Evolutionary conservation across 495 filamentous ascomycete species (phyloP).

Genomic region (Penicillium pulvis): DNA sequence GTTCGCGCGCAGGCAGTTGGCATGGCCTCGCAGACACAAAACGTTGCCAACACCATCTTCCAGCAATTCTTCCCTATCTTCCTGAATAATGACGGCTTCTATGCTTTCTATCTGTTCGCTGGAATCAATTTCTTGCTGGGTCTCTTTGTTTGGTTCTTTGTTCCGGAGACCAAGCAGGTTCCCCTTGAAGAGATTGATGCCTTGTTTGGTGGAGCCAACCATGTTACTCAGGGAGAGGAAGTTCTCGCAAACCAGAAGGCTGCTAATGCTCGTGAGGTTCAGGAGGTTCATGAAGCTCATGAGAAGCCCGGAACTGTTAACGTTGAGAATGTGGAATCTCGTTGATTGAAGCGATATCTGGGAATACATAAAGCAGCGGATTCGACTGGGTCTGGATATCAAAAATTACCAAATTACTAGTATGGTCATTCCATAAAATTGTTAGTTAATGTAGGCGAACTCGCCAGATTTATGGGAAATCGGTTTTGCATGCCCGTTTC

Average conservation of each 20-base stretch:
- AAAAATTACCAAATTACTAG: neutral
- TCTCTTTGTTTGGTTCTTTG: conserved; percentile 72
- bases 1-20: conserved; percentile 68
- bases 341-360: neutral
- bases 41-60: conserved; percentile 65
- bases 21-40: conserved; percentile 67
- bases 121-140: conserved; percentile 61
- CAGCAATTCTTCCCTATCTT: conserved; percentile 70
- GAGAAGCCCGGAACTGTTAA: conserved; percentile 32
- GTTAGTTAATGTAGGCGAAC: neutral
- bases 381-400: neutral
- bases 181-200: conserved; percentile 66
- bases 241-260: conserved; percentile 36
- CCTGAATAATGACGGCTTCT: conserved; percentile 57
- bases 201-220: conserved; percentile 60
- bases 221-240: conserved; percentile 54
- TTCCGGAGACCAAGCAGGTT: conserved; percentile 74
- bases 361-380: neutral
- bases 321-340: conserved; percentile 29
- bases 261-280: conserved; percentile 14
- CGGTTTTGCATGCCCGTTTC: too few relatives aligned
- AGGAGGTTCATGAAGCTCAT: conserved; percentile 18
- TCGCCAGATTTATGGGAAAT: too few relatives aligned
- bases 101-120: conserved; percentile 54
- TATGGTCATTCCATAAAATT: neutral